Evolutionary conservation across 1,284 basidiomycete species (phyloP), one percentile per base, ranked within the genome.

Genomic region (Phellopilus nigrolimitatus): DNA sequence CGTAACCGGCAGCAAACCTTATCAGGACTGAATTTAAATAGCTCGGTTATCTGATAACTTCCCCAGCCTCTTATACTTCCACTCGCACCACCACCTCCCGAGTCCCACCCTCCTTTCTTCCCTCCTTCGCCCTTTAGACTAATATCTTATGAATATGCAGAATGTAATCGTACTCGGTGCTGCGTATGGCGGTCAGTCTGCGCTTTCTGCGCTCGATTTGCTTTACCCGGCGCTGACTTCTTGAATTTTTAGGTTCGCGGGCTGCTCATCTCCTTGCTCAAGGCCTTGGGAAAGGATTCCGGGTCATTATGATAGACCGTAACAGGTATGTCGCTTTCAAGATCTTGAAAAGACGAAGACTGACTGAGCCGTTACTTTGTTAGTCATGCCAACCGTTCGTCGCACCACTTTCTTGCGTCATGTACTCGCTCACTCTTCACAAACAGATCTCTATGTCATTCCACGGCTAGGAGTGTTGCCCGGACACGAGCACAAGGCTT

Each of bases 401-500:
- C 24, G 55, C 47, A 38, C 43, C 15, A 37, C 15, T 31, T 30
- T 33, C 24, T 10, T 42, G 9, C 33, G 17, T 40, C 22, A 10
- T 42, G 21, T 7, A 37, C 21, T 19, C n/a, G 28, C 30, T 51
- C 19, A 49, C 47, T 31, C 30, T 49, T 58, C 33, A 36, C 27
- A 61, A 72, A 70, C 66, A 84, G 75, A 82, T 61, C 70, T 82
- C 4, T 83, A 85, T 64, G 76, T 78, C 46, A 71, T 85, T 44
- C 81, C 84, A 2, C 73, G 84, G 42, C 78, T 79, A 57, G 74
- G 79, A 7, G 76, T 85, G 10, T 70, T 87, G 6, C 73, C 81
- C 4, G 76, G 78, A 27, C 81, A 87, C 60, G 84, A 85, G 65
- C 79, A 86, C 68, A 87, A 87, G 70, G 81, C 82, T 15, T 83